Conservation (phyloP, 768 basidiomycete species). For the Psilocybe cyanescens region DNA sequence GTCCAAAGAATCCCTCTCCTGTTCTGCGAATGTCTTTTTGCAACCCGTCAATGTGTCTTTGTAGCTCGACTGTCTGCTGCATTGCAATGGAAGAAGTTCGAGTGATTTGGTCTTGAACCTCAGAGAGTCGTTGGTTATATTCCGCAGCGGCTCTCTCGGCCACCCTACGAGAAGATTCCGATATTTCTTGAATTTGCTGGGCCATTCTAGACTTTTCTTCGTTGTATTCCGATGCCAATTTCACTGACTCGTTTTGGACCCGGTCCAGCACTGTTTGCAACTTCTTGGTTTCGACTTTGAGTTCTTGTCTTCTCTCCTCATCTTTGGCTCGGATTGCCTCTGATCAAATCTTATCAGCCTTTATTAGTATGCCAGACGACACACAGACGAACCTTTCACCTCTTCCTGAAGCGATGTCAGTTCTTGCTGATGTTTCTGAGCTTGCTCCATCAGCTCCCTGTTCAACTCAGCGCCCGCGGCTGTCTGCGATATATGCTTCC, state of each 20-base stretch:
- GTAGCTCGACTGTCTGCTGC: slow-evolving; percentile 15
- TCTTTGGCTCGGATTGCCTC: slow-evolving; percentile 47
- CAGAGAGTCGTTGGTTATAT: slow-evolving; percentile 7
- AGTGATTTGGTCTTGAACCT: background rate
- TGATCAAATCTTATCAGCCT: slow-evolving; percentile 1
- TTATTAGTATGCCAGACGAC: no score
- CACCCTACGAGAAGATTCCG: slow-evolving; percentile 15
- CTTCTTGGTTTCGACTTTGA: slow-evolving; percentile 46
- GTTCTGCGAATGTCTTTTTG: slow-evolving; percentile 7
- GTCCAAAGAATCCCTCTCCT: slow-evolving; percentile 16
- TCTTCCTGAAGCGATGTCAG: slow-evolving; percentile 47
- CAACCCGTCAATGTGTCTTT: slow-evolving; percentile 22
- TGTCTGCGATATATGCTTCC: slow-evolving; percentile 52
- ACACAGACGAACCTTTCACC: slow-evolving; percentile 4
- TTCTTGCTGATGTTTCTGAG: slow-evolving; percentile 45
- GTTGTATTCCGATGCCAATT: slow-evolving; percentile 41
- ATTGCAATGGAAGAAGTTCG: slow-evolving; percentile 3
- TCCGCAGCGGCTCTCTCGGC: slow-evolving; percentile 9
- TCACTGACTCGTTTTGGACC: slow-evolving; percentile 41
- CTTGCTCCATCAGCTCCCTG: slow-evolving; percentile 49
- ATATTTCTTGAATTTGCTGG: slow-evolving; percentile 29
- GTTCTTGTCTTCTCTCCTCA: slow-evolving; percentile 46
- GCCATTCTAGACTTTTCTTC: slow-evolving; percentile 38
- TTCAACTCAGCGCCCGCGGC: slow-evolving; percentile 56
- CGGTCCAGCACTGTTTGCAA: slow-evolving; percentile 47